Base-by-base conservation (phyloP, 345 rosid species). In the Linum usitatissimum region DNA sequence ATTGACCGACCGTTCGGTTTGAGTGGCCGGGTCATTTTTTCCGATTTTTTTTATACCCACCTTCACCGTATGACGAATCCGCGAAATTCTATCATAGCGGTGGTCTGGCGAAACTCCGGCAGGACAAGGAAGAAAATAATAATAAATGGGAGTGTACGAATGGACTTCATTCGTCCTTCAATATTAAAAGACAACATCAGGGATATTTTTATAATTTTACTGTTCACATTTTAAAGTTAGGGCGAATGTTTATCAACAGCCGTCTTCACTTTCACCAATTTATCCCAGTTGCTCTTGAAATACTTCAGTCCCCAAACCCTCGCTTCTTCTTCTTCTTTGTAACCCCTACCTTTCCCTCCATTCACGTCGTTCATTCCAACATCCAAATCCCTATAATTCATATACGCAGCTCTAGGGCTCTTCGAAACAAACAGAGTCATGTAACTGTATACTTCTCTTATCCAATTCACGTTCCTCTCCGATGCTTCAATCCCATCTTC, bases 241-340 rank as follows among this genome's bases (percentile, higher is more conserved):
- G 28, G 2, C 28, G 28, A 23, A n/a, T n/a, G n/a, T n/a, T n/a
- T n/a, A 64, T 70, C 73, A 58, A 70, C 74, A 18, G 18, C 53
- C 48, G 74, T 61, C 38, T 65, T 70, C 9, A 70, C 48, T 14
- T 49, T 2, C 61, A 70, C 69, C 61, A 70, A 39, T 19, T 70
- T 62, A n/a, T 66, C 55, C 18, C 66, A 66, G 15, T 66, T 71
- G 3, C 18, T 55, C 61, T 62, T 71, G 57, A 71, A 66, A 39
- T 61, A 66, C 49, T 30, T 70, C 6, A 1, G 2, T 31, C 73
- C 73, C 53, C 64, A 70, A 64, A 40, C 55, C 28, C 42, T 58
- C 51, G 68, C 73, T 58, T 64, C 73, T 39, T 28, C 15, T 4
- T 2, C 73, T 58, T 64, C 73, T 39, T 28, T 15, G 5, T 2